phyloP scores from a whole-genome alignment of 495 filamentous ascomycete genomes.

The Bryoglossum gracile region DNA sequence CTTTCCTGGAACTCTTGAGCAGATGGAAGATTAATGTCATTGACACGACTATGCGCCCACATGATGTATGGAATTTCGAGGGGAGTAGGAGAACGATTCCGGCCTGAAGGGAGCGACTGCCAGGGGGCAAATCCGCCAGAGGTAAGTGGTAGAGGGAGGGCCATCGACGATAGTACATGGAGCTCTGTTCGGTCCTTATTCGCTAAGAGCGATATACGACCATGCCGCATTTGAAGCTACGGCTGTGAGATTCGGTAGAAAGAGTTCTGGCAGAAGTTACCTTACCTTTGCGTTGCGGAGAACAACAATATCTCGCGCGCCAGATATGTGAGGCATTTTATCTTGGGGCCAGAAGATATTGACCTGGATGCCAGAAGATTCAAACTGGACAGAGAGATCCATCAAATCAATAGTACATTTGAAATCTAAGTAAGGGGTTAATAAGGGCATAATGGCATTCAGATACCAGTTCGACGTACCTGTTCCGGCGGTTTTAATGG shows the following conservation, averaged over 20 bases:
- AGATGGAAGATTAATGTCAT: conserved; percentile 36
- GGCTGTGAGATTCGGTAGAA: background rate
- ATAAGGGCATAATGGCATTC: too few species aligned
- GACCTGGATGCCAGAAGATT: conserved; percentile 25
- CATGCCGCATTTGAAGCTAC: conserved; percentile 28
- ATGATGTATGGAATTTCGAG: conserved; percentile 31
- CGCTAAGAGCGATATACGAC: conserved; percentile 33
- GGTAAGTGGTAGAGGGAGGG: conserved; percentile 34
- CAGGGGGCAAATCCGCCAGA: background rate
- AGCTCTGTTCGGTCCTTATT: conserved; percentile 24
- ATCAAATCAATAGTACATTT: conserved; percentile 19
- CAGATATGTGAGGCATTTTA: conserved; percentile 33
- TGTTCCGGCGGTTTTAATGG: conserved; percentile 31
- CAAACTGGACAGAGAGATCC: conserved; percentile 29
- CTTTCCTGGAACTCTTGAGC: conserved; percentile 38
- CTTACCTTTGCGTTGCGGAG: conserved; percentile 33
- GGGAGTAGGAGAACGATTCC: background rate
- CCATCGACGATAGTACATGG: conserved; percentile 30
- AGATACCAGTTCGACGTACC: conserved; percentile 36
- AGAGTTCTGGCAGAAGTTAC: conserved; percentile 18
- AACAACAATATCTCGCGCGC: conserved; percentile 35
- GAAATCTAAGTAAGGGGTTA: too few species aligned
- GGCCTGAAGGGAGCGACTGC: conserved; percentile 4
- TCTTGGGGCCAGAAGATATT: conserved; percentile 36
- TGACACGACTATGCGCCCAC: conserved; percentile 32